Evolutionary conservation across 108 stramenopile species (phyloP), one percentile per base, ranked within the genome.

Genomic region (Pseudonitzschia delicatissima): DNA sequence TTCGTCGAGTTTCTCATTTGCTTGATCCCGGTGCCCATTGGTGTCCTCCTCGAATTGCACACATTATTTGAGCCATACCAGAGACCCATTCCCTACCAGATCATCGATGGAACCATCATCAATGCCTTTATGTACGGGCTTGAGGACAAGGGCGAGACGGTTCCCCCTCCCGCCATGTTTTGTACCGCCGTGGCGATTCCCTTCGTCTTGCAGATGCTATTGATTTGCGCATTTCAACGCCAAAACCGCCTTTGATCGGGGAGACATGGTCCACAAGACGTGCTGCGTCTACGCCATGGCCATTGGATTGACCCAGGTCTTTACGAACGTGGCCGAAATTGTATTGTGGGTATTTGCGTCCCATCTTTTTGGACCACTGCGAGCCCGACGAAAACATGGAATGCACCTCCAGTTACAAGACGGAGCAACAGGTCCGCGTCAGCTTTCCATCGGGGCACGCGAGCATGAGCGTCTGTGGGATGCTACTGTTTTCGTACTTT

Each of bases 401-500:
- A 32, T 86, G 82, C 48, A 70, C 64, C 12, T 65, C 63, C 27
- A 13, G 13, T 1, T 15, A 2, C 12, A 9, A 50, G 12, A 28
- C 42, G 13, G 29, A 33, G 0, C 0, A 0, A 15, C 31, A 55
- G 32, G 29, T n/a, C 11, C 66, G 79, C 12, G 45, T 53, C 18
- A 81, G 81, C n/a, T 88, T 88, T 67, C 81, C 81, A 5, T 73
- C 70, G 12, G 83, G 82, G 23, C 87, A 88, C 63, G 57, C 82
- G 8, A 70, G 71, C 29, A 23, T 67, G 7, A 66, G 81, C 21
- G 77, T 85, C 52, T 73, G 71, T 71, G 79, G 77, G 5, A 15
- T 88, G 62, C 42, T 62, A 13, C 25, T 84, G 29, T 60, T 82
- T 9, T 59, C 80, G 3, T 44, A 68, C 40, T 87, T 71, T 66